phyloP scores from a whole-genome alignment of 345 rosid genomes.

The Arabis hirsuta region DNA sequence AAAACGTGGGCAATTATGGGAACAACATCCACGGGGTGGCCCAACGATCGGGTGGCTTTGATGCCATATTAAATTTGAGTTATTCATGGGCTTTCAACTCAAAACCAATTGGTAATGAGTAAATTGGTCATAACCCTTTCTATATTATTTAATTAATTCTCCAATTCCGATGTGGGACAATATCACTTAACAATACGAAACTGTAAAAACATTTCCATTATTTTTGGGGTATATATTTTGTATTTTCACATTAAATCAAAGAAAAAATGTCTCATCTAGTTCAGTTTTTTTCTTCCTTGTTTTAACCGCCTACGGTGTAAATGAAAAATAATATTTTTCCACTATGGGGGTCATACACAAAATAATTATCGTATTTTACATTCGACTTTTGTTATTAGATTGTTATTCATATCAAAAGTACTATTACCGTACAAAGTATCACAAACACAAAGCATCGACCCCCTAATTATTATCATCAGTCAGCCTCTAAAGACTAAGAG shows the following conservation, averaged over 20 bases:
- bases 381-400: background rate
- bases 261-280: background rate
- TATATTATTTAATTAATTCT: too few relatives aligned
- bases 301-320: background rate
- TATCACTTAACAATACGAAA: too few relatives aligned
- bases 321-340: background rate
- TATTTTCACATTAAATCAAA: background rate
- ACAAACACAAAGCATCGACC: background rate
- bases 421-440: background rate
- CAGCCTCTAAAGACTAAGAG: background rate
- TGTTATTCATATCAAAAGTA: background rate
- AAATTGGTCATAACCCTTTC: too few relatives aligned
- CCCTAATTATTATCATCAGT: slow-evolving; percentile 1
- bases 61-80: too few relatives aligned
- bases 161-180: too few relatives aligned
- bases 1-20: too few relatives aligned
- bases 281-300: background rate
- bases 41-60: too few relatives aligned
- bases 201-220: background rate
- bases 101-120: too few relatives aligned
- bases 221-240: background rate
- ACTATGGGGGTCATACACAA: background rate
- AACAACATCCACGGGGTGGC: too few relatives aligned
- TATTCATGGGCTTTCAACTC: too few relatives aligned
- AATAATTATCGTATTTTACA: background rate